phyloP scores from a whole-genome alignment of 257 asterid species.

The Perilla frutescens region DNA sequence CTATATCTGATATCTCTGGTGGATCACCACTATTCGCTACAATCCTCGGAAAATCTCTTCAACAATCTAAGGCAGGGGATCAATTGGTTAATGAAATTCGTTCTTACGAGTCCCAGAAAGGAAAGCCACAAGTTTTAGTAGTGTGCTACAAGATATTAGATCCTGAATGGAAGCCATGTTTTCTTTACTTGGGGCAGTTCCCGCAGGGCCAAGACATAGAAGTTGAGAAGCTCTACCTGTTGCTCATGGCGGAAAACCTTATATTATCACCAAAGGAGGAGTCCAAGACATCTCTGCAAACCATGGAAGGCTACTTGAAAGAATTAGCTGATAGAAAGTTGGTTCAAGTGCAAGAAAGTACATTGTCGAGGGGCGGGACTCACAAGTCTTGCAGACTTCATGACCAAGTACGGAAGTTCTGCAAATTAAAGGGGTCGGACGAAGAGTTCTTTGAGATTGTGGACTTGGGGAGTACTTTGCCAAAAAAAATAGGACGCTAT shows the following conservation, averaged over 20 bases:
- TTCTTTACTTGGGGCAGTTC: constrained; percentile 43
- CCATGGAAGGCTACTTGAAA: neutral
- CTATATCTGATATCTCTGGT: neutral
- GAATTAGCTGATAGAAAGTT: neutral
- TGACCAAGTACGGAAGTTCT: constrained; percentile 23
- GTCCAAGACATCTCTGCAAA: neutral
- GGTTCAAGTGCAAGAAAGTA: constrained; percentile 25
- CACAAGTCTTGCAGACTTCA: constrained; percentile 27
- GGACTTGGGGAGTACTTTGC: neutral
- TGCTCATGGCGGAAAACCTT: constrained; percentile 44
- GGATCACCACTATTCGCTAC: constrained; percentile 5
- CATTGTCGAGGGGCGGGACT: no score
- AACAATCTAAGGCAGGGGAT: no score
- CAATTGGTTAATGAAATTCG: neutral
- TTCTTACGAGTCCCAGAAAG: neutral
- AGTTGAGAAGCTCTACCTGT: constrained; percentile 13
- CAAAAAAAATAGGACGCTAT: neutral
- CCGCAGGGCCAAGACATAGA: constrained; percentile 24
- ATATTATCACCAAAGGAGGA: neutral
- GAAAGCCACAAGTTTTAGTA: neutral
- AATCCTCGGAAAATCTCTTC: constrained; percentile 17
- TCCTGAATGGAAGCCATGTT: constrained; percentile 32
- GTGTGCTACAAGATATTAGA: constrained; percentile 30
- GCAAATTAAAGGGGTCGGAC: constrained; percentile 14
- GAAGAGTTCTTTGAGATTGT: constrained; percentile 4